Evolutionary conservation across 768 basidiomycete genomes (phyloP).

Genomic region (Agrocybe praecox): DNA sequence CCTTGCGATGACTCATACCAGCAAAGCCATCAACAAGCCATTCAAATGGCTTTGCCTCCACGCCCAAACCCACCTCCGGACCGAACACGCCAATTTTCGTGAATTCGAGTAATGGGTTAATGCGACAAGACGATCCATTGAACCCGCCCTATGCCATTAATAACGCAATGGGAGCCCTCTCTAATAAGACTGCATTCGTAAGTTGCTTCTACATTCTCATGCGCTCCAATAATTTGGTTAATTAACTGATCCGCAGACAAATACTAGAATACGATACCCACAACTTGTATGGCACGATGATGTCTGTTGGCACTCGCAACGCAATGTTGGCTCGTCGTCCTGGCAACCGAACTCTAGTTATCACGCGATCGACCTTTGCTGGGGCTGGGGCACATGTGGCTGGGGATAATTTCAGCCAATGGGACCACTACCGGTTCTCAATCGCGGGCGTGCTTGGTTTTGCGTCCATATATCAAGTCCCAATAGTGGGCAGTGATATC

Average conservation of each 20-base stretch:
- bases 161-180: no score
- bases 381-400: constrained; percentile 69
- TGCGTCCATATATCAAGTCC: no score
- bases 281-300: no score
- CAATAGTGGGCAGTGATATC: no score
- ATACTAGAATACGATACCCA: no score
- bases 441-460: constrained; percentile 68
- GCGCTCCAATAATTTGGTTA: no score
- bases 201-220: constrained; percentile 18
- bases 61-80: constrained; percentile 49
- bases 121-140: no score
- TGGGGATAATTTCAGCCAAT: constrained; percentile 63
- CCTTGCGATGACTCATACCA: no score
- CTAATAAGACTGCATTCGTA: constrained; percentile 57
- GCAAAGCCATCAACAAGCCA: no score
- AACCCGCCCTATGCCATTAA: no score
- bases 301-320: constrained; percentile 61
- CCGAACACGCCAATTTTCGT: constrained; percentile 55
- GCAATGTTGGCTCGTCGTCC: constrained; percentile 68
- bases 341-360: constrained; percentile 60
- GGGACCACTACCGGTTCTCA: constrained; percentile 60
- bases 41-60: no score
- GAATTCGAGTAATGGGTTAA: constrained; percentile 14
- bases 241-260: no score
- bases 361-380: constrained; percentile 75